These are phyloP conservation scores for Pulveroboletus sp. DNA, from an alignment of 768 basidiomycete genomes.

Conservation along the genomic window DNA sequence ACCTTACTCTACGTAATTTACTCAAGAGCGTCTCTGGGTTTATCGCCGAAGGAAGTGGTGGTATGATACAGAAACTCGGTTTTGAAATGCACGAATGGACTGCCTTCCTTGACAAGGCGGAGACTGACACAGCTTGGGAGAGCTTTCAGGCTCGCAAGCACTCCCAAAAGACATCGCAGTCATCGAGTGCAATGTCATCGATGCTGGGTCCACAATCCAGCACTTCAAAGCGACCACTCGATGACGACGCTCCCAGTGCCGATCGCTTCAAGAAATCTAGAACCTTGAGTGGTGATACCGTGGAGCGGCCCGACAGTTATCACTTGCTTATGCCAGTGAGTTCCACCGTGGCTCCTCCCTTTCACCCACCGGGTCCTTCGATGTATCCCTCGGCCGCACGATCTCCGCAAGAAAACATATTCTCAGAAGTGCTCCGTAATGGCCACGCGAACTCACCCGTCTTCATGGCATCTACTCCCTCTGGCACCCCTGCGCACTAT, in stretches of 20 bases:
- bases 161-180: constrained; percentile 26
- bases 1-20: constrained; percentile 75
- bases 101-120: constrained; percentile 75
- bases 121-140: constrained; percentile 93
- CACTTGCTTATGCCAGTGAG: constrained; percentile 56
- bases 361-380: constrained; percentile 29
- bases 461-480: constrained; percentile 48
- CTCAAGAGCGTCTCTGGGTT: constrained; percentile 72
- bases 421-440: constrained; percentile 56
- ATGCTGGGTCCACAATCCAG: constrained; percentile 25
- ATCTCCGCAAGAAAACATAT: constrained; percentile 48
- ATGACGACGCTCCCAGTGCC: constrained; percentile 25
- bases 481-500: constrained; percentile 41
- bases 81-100: constrained; percentile 78
- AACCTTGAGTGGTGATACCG: constrained; percentile 34
- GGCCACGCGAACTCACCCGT: constrained; percentile 52
- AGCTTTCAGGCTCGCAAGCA: constrained; percentile 72
- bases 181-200: constrained; percentile 28
- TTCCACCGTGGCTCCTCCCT: constrained; percentile 32
- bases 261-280: constrained; percentile 50
- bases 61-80: constrained; percentile 70
- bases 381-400: constrained; percentile 44
- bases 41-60: constrained; percentile 83
- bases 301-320: constrained; percentile 41
- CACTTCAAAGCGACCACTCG: constrained; percentile 22